Percentiles rank a stretch among this genome's conserved stretches.
These are phyloP conservation scores for Cytospora chrysosperma DNA, from an alignment of 2,329 filamentous ascomycete genomes.

Conservation along the genomic window DNA sequence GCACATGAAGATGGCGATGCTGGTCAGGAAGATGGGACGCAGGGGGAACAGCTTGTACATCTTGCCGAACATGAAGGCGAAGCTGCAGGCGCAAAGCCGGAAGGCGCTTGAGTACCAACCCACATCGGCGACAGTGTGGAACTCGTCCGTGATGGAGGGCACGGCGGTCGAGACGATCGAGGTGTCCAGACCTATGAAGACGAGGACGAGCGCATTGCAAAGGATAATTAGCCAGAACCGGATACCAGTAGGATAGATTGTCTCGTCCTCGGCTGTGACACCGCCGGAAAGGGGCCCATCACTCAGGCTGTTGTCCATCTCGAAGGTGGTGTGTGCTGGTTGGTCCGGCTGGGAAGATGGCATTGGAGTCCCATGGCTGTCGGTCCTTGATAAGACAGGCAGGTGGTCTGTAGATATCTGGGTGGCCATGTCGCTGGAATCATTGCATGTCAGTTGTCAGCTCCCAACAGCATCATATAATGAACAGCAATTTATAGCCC, in stretches of 20 bases:
- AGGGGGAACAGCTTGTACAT: conserved; percentile 17
- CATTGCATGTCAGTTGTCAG: too few relatives aligned
- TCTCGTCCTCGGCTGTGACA: conserved; percentile 16
- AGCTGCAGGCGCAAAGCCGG: conserved; percentile 21
- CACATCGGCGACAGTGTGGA: conserved; percentile 22
- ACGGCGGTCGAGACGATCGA: conserved; percentile 21
- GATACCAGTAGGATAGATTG: conserved; percentile 15
- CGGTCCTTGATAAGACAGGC: background rate
- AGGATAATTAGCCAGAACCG: conserved; percentile 19
- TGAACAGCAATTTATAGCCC: background rate
- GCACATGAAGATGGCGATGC: conserved; percentile 19
- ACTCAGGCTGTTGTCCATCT: background rate
- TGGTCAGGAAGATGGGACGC: conserved; percentile 4
- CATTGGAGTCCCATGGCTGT: background rate
- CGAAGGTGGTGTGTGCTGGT: background rate
- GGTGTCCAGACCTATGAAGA: conserved; percentile 17
- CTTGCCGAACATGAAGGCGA: conserved; percentile 23
- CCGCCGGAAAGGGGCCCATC: background rate
- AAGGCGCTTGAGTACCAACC: conserved; percentile 23
- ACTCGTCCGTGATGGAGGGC: conserved; percentile 22
- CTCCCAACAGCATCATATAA: background rate
- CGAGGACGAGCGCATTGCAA: conserved; percentile 15
- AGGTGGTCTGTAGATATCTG: background rate
- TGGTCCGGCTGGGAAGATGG: background rate
- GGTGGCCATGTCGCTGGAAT: background rate